Evolutionary conservation across 495 filamentous ascomycete genomes (phyloP).

Genomic region (Lasiosphaeria ovina): DNA sequence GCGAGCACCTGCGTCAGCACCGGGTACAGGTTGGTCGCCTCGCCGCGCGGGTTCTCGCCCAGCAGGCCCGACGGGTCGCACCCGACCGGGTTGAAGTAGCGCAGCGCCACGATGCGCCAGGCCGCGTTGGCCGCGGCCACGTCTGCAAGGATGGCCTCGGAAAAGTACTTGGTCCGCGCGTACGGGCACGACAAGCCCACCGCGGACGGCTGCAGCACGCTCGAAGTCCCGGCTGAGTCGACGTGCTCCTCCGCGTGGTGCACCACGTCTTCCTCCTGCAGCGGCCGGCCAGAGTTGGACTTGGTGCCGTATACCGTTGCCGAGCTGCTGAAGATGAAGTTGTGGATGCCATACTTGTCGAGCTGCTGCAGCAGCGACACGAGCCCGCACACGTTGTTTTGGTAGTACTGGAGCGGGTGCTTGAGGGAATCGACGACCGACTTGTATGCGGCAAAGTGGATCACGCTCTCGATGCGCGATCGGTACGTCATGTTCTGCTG

Average conservation of each 20-base stretch:
- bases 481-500: slow-evolving; percentile 40
- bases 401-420: slow-evolving; percentile 60
- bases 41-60: slow-evolving; percentile 63
- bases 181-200: slow-evolving; percentile 63
- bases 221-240: slow-evolving; percentile 46
- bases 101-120: slow-evolving; percentile 60
- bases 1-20: slow-evolving; percentile 60
- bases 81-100: slow-evolving; percentile 69
- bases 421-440: slow-evolving; percentile 40
- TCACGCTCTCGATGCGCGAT: slow-evolving; percentile 58
- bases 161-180: slow-evolving; percentile 65
- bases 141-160: slow-evolving; percentile 64
- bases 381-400: slow-evolving; percentile 65
- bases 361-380: slow-evolving; percentile 56
- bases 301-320: slow-evolving; percentile 61
- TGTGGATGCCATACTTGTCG: slow-evolving; percentile 59
- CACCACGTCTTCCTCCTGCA: slow-evolving; percentile 60
- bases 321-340: slow-evolving; percentile 65
- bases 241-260: slow-evolving; percentile 56
- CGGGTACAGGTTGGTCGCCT: slow-evolving; percentile 62
- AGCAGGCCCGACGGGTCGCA: slow-evolving; percentile 63
- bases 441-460: slow-evolving; percentile 59
- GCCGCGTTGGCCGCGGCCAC: slow-evolving; percentile 55
- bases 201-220: slow-evolving; percentile 20
- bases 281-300: slow-evolving; percentile 50